Conservation (phyloP, 2,329 filamentous ascomycete genomes). For the Leptodontidium sp. region DNA sequence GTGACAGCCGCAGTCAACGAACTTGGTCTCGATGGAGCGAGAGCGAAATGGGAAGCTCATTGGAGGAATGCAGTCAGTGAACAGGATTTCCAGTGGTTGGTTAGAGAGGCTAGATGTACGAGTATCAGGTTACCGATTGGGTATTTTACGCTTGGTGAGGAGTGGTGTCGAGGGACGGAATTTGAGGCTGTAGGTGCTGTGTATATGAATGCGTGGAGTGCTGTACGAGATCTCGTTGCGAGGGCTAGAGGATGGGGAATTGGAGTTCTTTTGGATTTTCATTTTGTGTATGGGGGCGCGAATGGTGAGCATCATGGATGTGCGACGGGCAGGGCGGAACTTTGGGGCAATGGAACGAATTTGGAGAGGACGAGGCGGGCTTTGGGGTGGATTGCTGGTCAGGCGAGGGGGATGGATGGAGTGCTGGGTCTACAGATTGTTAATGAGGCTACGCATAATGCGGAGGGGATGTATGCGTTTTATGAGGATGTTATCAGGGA, state of each 20-base stretch:
- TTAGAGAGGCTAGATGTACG: constrained; percentile 60
- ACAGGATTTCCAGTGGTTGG: constrained; percentile 60
- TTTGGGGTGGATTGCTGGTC: constrained; percentile 58
- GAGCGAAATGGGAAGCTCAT: constrained; percentile 59
- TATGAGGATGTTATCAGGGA: constrained; percentile 60
- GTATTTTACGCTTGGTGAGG: constrained; percentile 62
- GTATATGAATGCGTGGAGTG: constrained; percentile 61
- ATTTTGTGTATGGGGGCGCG: constrained; percentile 65
- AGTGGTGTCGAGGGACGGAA: constrained; percentile 58
- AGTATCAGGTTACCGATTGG: constrained; percentile 67
- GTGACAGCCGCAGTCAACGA: constrained; percentile 54
- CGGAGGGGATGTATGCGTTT: constrained; percentile 62
- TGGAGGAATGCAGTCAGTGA: constrained; percentile 61
- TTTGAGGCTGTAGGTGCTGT: constrained; percentile 57
- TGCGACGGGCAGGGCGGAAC: constrained; percentile 60
- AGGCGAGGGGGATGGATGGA: constrained; percentile 50
- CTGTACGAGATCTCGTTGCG: constrained; percentile 56
- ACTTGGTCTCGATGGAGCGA: constrained; percentile 57
- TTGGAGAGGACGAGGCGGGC: constrained; percentile 56
- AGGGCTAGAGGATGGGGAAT: constrained; percentile 58
- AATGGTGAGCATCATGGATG: constrained; percentile 61
- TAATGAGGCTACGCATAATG: constrained; percentile 62
- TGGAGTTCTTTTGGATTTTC: constrained; percentile 64
- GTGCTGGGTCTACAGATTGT: constrained; percentile 64
- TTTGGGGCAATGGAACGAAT: constrained; percentile 57